Evolutionary conservation across 257 asterid species (phyloP).

Genomic region (Solanum rostratum): DNA sequence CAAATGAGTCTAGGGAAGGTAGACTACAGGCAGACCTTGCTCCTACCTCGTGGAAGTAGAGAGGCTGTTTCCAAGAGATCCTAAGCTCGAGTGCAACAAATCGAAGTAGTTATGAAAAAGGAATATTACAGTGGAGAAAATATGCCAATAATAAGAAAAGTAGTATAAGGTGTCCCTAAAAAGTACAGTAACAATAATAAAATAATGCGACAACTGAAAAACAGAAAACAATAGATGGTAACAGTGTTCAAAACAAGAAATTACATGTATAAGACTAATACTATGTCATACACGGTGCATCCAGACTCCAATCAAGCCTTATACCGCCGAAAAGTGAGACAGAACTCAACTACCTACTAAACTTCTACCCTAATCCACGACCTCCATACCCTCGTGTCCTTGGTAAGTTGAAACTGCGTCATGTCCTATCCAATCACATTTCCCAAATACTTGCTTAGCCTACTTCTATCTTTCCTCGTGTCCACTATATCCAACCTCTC

Average conservation of each 20-base stretch:
- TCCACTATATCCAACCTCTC: not conserved
- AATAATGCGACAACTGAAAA: not conserved
- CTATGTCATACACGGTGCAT: not conserved
- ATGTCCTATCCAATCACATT: not conserved
- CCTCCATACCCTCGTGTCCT: not conserved
- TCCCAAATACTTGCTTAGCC: not conserved
- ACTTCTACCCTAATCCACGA: not conserved
- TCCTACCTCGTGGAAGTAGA: not conserved
- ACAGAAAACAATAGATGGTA: not conserved
- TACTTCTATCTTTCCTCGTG: not conserved
- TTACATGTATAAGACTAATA: not conserved
- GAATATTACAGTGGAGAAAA: not conserved
- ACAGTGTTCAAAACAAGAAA: not conserved
- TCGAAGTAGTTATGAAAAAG: not conserved
- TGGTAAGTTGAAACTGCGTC: not conserved
- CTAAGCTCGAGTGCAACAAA: not conserved
- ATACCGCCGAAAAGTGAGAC: not conserved
- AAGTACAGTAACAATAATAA: not conserved
- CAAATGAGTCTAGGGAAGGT: not conserved
- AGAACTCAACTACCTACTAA: not conserved
- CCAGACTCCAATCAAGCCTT: not conserved
- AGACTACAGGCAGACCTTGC: not conserved
- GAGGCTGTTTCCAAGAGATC: not conserved
- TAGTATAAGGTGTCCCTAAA: not conserved
- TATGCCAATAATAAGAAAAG: not conserved